Evolutionary conservation across 768 basidiomycete species (phyloP).

Genomic region (Wakefieldia striispora): DNA sequence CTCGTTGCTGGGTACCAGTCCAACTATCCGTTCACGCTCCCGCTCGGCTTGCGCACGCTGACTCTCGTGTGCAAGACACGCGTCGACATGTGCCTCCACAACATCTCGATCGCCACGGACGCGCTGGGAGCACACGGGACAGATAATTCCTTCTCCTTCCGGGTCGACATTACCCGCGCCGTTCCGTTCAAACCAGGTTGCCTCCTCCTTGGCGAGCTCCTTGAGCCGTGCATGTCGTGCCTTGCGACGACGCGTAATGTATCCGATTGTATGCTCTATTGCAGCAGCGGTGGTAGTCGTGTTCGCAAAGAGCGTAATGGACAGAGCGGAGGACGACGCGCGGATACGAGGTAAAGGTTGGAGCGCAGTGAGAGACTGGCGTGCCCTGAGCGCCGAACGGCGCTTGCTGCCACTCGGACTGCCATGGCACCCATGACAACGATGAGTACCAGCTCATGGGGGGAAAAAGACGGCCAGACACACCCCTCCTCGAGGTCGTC

Average conservation of each 20-base stretch:
- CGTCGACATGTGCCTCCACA: constrained; percentile 77
- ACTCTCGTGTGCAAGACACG: constrained; percentile 64
- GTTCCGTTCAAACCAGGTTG: constrained; percentile 28
- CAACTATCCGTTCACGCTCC: constrained; percentile 21
- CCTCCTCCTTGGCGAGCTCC: constrained; percentile 64
- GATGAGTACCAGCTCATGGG: constrained; percentile 25
- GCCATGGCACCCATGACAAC: constrained; percentile 31
- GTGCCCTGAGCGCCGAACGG: constrained; percentile 46
- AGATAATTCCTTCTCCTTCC: constrained; percentile 44
- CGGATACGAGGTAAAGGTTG: constrained; percentile 25
- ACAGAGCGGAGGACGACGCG: constrained; percentile 16
- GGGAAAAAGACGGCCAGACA: constrained; percentile 6
- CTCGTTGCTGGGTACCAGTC: constrained; percentile 33
- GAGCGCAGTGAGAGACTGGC: constrained; percentile 36
- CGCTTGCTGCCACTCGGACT: constrained; percentile 27
- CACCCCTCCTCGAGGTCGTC: constrained; percentile 58
- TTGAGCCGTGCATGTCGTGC: constrained; percentile 64
- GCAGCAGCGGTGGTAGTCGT: constrained; percentile 29
- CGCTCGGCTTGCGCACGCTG: constrained; percentile 36
- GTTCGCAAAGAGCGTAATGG: constrained; percentile 13
- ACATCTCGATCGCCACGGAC: constrained; percentile 71
- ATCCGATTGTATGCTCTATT: constrained; percentile 53
- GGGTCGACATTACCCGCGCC: constrained; percentile 33
- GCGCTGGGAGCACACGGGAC: constrained; percentile 63
- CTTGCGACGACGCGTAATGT: constrained; percentile 69